Conservation (phyloP, 1,139 yeast genomes). For the Diutina ranongensis region DNA sequence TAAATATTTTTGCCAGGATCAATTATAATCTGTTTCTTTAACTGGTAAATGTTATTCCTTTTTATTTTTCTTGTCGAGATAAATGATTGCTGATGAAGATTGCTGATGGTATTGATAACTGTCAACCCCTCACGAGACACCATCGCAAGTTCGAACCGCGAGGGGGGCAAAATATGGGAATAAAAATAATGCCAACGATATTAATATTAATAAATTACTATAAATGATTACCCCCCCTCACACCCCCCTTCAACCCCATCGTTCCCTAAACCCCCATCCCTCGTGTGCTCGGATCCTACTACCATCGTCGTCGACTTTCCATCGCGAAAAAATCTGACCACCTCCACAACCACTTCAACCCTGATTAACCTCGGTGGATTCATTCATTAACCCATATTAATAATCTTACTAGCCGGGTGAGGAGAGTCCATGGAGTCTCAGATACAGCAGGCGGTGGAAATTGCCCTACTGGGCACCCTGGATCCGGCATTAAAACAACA, state of each 20-base stretch:
- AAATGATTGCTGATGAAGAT: too few relatives aligned
- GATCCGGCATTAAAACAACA: conserved; percentile 63
- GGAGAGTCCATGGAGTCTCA: conserved; percentile 59
- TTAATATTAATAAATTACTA: too few relatives aligned
- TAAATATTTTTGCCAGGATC: too few relatives aligned
- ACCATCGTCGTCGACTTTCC: not conserved
- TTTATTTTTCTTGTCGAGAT: too few relatives aligned
- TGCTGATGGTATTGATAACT: too few relatives aligned
- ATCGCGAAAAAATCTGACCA: not conserved
- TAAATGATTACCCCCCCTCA: too few relatives aligned
- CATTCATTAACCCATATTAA: not conserved
- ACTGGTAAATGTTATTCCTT: too few relatives aligned
- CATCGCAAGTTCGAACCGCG: not conserved
- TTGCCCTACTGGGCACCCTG: conserved; percentile 73
- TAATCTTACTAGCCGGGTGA: not conserved
- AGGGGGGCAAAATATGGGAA: too few relatives aligned
- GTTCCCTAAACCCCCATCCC: not conserved
- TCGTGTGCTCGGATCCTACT: not conserved
- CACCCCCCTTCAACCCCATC: not conserved
- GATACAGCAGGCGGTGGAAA: conserved; percentile 86
- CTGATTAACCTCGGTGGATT: not conserved
- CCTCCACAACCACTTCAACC: not conserved
- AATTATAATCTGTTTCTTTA: not conserved
- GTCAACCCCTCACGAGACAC: too few relatives aligned
- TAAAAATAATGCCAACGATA: too few relatives aligned